A percentile compares a stretch with the other conserved stretches of the same genome.
These are phyloP conservation scores for Tricholoma hemisulphureum DNA, from an alignment of 768 basidiomycete species.

Conservation along the genomic window DNA sequence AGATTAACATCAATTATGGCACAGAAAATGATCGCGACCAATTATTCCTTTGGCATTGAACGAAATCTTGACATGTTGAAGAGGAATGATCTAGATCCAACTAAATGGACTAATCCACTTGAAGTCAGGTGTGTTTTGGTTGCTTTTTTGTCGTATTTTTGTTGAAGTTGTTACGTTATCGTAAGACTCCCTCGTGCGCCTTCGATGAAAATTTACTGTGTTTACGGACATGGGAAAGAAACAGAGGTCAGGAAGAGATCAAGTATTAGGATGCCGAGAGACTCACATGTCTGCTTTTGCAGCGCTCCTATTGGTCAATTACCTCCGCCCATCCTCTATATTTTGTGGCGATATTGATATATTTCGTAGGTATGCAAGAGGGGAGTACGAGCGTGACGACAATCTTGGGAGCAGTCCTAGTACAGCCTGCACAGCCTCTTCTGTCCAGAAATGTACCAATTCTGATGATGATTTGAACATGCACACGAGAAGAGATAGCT, in stretches of 20 bases:
- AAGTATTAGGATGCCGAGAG: neutral
- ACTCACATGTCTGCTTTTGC: slow-evolving; percentile 1
- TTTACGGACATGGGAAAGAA: slow-evolving; percentile 95
- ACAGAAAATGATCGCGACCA: slow-evolving; percentile 77
- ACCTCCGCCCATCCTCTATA: neutral
- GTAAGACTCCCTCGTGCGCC: slow-evolving; percentile 82
- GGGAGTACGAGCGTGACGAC: slow-evolving; percentile 67
- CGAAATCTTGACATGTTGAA: slow-evolving; percentile 61
- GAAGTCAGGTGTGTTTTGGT: slow-evolving; percentile 59
- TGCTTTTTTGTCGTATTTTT: neutral
- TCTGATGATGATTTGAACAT: slow-evolving; percentile 49
- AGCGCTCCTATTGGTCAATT: slow-evolving; percentile 83
- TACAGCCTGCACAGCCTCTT: slow-evolving; percentile 45
- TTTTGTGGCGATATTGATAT: neutral
- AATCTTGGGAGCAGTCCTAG: slow-evolving; percentile 42
- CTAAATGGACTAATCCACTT: slow-evolving; percentile 91
- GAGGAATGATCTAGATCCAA: slow-evolving; percentile 68
- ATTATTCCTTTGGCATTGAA: slow-evolving; percentile 91
- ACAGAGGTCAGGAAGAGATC: slow-evolving; percentile 64
- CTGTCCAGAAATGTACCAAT: slow-evolving; percentile 41
- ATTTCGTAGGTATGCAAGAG: slow-evolving; percentile 63
- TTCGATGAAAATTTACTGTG: slow-evolving; percentile 87
- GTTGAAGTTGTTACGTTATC: neutral
- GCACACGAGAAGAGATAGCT: slow-evolving; percentile 57
- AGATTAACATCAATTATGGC: slow-evolving; percentile 3